Conservation (phyloP, 306 rosid genomes). For the Quercus rubra region DNA sequence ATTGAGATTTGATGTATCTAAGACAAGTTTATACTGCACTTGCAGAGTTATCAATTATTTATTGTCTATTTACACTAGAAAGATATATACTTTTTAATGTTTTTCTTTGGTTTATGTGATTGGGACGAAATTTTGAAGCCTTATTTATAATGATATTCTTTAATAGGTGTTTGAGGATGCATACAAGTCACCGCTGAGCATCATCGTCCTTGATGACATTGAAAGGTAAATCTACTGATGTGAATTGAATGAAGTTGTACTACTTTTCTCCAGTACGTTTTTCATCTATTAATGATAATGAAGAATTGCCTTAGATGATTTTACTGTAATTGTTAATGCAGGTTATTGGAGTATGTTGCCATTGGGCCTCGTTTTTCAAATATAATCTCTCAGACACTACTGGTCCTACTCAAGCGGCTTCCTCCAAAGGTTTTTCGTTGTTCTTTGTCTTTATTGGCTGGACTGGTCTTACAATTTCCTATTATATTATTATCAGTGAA, state of each 20-base stretch:
- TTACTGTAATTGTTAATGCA: conserved; percentile 28
- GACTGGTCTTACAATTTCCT: background rate
- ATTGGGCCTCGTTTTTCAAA: conserved; percentile 98
- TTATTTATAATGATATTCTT: conserved; percentile 9
- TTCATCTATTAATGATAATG: background rate
- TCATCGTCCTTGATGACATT: conserved; percentile 91
- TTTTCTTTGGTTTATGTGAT: background rate
- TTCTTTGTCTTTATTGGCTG: conserved; percentile 3
- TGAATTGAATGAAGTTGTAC: background rate
- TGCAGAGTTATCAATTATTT: conserved; percentile 5
- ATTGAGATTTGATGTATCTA: conserved; percentile 16
- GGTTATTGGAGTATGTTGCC: conserved; percentile 82
- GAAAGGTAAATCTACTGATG: conserved; percentile 58
- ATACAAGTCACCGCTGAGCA: conserved; percentile 94
- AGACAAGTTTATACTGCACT: conserved; percentile 17
- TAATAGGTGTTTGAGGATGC: conserved; percentile 96
- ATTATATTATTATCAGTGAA: background rate
- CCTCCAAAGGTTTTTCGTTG: conserved; percentile 79
- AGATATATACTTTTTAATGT: conserved; percentile 9
- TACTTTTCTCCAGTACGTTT: background rate
- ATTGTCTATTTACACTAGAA: background rate
- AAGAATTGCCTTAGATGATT: background rate
- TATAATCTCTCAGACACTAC: conserved; percentile 73
- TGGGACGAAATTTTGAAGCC: conserved; percentile 16
- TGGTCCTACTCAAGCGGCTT: conserved; percentile 82